phyloP scores from a whole-genome alignment of 805 yeast species.

The Priceomyces medius region DNA sequence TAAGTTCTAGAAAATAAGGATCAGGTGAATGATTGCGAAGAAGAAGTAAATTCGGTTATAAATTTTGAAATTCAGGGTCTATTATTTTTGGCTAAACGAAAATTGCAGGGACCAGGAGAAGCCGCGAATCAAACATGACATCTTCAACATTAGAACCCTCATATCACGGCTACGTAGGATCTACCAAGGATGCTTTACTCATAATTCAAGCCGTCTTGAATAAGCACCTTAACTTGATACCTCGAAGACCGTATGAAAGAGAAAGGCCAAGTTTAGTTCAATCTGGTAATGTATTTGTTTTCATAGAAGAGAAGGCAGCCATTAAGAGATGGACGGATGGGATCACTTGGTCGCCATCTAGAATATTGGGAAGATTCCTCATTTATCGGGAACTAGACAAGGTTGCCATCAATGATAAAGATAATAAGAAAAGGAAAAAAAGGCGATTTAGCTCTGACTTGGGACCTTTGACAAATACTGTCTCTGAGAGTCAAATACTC shows the following conservation, averaged over 20 bases:
- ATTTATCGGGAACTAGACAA: conserved; percentile 68
- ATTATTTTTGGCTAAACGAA: not conserved
- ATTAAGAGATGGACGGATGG: conserved; percentile 97
- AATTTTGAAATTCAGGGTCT: not conserved
- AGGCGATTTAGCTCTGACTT: conserved; percentile 17
- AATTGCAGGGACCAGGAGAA: not conserved
- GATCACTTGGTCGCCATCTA: conserved; percentile 88
- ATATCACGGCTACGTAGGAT: conserved; percentile 71
- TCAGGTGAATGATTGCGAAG: too few relatives aligned
- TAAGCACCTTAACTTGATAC: conserved; percentile 57
- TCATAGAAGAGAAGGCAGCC: conserved; percentile 77
- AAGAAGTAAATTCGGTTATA: too few relatives aligned
- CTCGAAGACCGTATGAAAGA: conserved; percentile 78
- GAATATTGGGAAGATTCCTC: conserved; percentile 81
- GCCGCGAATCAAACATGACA: not conserved
- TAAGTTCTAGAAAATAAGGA: too few relatives aligned
- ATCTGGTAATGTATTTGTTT: conserved; percentile 82
- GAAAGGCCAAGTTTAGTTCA: conserved; percentile 66
- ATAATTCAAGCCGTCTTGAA: conserved; percentile 77
- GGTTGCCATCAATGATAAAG: conserved; percentile 42
- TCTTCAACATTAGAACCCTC: conserved; percentile 45
- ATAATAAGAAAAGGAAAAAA: conserved; percentile 39
- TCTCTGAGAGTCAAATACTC: not conserved
- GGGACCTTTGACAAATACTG: not conserved
- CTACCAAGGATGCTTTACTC: conserved; percentile 79